phyloP scores from a whole-genome alignment of 768 basidiomycete species.

The Paxillus rubicundulus region DNA sequence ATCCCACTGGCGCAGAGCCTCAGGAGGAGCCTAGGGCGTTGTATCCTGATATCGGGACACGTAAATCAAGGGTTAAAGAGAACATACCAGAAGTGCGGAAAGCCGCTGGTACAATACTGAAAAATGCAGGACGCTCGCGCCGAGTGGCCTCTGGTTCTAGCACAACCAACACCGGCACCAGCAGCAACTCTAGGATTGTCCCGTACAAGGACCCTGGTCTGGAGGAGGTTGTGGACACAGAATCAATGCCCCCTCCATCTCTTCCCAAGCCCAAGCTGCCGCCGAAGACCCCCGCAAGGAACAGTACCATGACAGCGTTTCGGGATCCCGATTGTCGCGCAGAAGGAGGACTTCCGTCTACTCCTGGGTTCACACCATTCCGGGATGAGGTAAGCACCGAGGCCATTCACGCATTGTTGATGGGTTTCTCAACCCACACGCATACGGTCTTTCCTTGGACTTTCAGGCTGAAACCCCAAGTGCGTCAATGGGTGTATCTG shows the following conservation, averaged over 20 bases:
- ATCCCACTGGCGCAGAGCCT: slow-evolving; percentile 55
- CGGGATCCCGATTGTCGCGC: slow-evolving; percentile 32
- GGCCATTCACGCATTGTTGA: slow-evolving; percentile 6
- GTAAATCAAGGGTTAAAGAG: slow-evolving; percentile 76
- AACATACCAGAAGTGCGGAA: slow-evolving; percentile 71
- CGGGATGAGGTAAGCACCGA: slow-evolving; percentile 58
- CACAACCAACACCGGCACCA: slow-evolving; percentile 5
- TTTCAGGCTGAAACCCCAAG: slow-evolving; percentile 22
- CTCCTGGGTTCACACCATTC: slow-evolving; percentile 68
- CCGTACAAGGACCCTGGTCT: slow-evolving; percentile 64
- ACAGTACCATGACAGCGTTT: slow-evolving; percentile 37
- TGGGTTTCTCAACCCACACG: slow-evolving; percentile 3
- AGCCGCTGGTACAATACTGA: slow-evolving; percentile 63
- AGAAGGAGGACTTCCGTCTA: slow-evolving; percentile 37
- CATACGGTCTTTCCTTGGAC: slow-evolving; percentile 1
- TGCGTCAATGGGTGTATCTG: slow-evolving; percentile 27
- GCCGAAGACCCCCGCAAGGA: slow-evolving; percentile 35
- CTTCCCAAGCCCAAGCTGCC: slow-evolving; percentile 30
- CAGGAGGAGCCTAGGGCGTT: slow-evolving; percentile 43
- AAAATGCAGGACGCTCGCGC: slow-evolving; percentile 56
- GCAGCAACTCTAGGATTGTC: slow-evolving; percentile 53
- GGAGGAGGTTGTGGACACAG: slow-evolving; percentile 30
- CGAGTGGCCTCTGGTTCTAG: slow-evolving; percentile 44
- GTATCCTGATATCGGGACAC: slow-evolving; percentile 75
- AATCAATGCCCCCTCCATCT: slow-evolving; percentile 36